These are phyloP conservation scores for Delphinella strobiligena DNA, from an alignment of 2,329 filamentous ascomycete species.

Conservation along the genomic window DNA sequence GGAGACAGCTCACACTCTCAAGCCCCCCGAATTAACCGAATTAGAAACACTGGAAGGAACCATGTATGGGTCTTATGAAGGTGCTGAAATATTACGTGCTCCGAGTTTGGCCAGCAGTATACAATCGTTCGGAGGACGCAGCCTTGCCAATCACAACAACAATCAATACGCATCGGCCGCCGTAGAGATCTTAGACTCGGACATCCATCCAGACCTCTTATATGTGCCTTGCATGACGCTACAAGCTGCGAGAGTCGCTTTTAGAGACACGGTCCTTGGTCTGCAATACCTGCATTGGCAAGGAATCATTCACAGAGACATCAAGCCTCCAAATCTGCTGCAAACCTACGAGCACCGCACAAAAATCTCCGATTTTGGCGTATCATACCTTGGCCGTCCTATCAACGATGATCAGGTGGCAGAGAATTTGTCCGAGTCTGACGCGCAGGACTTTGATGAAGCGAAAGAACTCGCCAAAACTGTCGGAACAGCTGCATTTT, in stretches of 20 bases:
- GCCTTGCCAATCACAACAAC: conserved; percentile 30
- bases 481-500: conserved; percentile 93
- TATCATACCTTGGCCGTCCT: conserved; percentile 88
- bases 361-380: conserved; percentile 98
- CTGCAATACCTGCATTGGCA: conserved; percentile 68
- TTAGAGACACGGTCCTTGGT: conserved; percentile 85
- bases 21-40: conserved; percentile 1
- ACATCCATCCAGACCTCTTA: conserved; percentile 74
- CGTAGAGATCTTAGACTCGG: conserved; percentile 39
- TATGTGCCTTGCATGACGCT: conserved; percentile 91
- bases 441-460: conserved; percentile 68
- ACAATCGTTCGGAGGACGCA: conserved; percentile 8
- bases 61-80: conserved; percentile 63
- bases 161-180: not conserved
- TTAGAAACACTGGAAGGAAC: conserved; percentile 49
- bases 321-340: conserved; percentile 66
- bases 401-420: conserved; percentile 65
- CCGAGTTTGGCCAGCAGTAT: conserved; percentile 70
- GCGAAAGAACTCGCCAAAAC: conserved; percentile 96
- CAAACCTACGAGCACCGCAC: conserved; percentile 75
- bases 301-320: conserved; percentile 60
- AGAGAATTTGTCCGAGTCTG: conserved; percentile 63
- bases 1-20: too few relatives aligned
- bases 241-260: conserved; percentile 67
- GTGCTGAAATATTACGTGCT: conserved; percentile 39